These are phyloP conservation scores for Candida lessepsii DNA, from an alignment of 805 yeast species.

Conservation along the genomic window DNA sequence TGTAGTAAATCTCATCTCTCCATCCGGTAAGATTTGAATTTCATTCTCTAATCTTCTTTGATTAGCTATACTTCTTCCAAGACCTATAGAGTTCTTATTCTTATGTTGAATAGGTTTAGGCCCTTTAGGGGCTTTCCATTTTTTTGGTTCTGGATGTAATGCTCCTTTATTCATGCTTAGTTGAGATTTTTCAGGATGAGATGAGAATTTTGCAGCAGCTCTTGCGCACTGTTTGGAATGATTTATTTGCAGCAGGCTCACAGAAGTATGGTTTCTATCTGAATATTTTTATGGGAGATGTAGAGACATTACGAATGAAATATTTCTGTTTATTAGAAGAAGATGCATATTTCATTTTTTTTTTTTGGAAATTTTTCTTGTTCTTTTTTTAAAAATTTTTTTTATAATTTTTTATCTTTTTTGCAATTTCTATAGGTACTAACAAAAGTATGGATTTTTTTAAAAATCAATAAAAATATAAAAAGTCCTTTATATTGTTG, in stretches of 20 bases:
- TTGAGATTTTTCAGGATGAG: slow-evolving; percentile 6
- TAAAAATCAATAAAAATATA: no score
- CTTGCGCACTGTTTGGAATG: no score
- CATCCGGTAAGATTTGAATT: slow-evolving; percentile 74
- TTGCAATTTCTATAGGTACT: background rate
- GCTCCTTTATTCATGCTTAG: slow-evolving; percentile 34
- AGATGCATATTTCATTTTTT: no score
- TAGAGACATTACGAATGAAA: no score
- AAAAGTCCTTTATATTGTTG: no score
- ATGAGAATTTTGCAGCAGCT: no score
- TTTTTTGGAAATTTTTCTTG: no score
- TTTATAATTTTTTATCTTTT: background rate
- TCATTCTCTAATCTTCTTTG: slow-evolving; percentile 68
- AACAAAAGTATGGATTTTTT: background rate
- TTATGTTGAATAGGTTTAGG: slow-evolving; percentile 87
- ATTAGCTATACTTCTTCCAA: slow-evolving; percentile 81
- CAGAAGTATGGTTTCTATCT: no score
- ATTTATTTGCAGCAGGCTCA: no score
- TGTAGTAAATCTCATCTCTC: slow-evolving; percentile 86
- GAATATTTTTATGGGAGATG: no score
- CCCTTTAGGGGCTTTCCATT: slow-evolving; percentile 88
- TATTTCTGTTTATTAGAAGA: no score
- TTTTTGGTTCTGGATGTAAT: slow-evolving; percentile 52
- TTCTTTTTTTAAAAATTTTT: background rate
- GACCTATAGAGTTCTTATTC: slow-evolving; percentile 78